Base-by-base conservation (phyloP, 176 grass and related monocot species). In the Rhynchospora breviuscula region DNA sequence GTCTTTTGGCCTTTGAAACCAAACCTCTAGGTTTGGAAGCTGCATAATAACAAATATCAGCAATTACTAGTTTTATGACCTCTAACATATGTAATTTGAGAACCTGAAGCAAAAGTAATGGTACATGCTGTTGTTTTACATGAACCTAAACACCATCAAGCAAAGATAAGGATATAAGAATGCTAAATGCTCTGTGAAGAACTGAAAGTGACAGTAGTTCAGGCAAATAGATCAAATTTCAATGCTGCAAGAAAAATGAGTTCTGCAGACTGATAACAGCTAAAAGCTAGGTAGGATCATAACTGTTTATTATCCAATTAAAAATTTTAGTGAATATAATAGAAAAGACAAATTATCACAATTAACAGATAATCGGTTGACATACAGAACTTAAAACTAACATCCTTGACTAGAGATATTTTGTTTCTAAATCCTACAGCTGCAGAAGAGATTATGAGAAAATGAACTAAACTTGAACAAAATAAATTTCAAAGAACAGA, bases 1-100 rank as follows among this genome's bases (percentile, higher is more conserved):
- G 86, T 99, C 97, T 72, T 90, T 99, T 22, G 96, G 97, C 80
- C 93, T 94, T 80, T 99, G 93, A 83, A 99, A 92, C 97, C 97
- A 99, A 79, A 99, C 91, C 84, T 96, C 97, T 85, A 99, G 84
- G 74, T 95, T 96, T 59, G 97, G 85, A 12, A 99, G 84, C 93
- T 96, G 78, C 19, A 86, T 43, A 85, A 33, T 31, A 90, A 57
- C 31, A 26, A 25, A 11, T 35, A 82, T 33, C 13, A 82, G 25
- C 21, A 78, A 31, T 52, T 31, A 57, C 31, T 56, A 78, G 6
- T 25, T 78, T 47, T 8, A 46, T 48, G 10, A 33, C 49, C 49
- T 78, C 48, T 77, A 29, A 78, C 25, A 31, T 31, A 56, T 78
- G 15, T 25, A 74, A 26, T 17, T 29, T 53, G 8, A 44, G 29